Percentiles rank a stretch among this genome's conserved stretches.
These are phyloP conservation scores for Chlorella sp. DNA, from an alignment of 139 green algal species.

Conservation along the genomic window DNA sequence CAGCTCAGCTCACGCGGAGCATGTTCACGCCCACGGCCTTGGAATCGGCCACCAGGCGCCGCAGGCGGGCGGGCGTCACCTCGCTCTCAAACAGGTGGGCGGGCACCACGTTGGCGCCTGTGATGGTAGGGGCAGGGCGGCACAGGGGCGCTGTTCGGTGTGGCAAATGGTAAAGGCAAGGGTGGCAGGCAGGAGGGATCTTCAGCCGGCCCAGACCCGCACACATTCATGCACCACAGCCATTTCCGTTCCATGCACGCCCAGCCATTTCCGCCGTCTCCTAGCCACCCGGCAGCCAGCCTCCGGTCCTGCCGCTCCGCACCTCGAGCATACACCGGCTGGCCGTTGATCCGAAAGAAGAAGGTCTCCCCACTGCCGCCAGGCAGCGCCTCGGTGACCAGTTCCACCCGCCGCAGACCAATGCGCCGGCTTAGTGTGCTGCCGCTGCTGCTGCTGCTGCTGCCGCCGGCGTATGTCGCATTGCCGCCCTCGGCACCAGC, in stretches of 20 bases:
- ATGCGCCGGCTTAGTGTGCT: conserved; percentile 42
- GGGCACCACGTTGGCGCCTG: conserved; percentile 83
- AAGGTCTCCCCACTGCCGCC: conserved; percentile 67
- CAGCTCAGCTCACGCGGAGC: conserved; percentile 50
- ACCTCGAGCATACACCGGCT: conserved; percentile 68
- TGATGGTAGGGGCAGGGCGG: neutral
- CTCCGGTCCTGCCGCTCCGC: no score
- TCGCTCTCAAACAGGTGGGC: conserved; percentile 58
- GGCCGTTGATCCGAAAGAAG: conserved; percentile 79
- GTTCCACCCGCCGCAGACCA: conserved; percentile 69
- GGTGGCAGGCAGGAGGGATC: no score
- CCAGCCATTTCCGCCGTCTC: no score
- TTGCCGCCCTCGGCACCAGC: no score
- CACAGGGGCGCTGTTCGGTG: no score
- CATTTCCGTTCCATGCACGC: no score
- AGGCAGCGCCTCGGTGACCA: conserved; percentile 57
- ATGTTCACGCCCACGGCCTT: conserved; percentile 81
- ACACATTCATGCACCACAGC: no score
- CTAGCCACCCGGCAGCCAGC: no score
- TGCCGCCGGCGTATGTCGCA: neutral
- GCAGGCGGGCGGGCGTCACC: conserved; percentile 23
- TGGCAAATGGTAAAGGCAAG: no score
- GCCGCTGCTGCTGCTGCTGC: neutral
- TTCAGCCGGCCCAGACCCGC: no score
- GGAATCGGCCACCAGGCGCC: conserved; percentile 55